A percentile compares a stretch with the other conserved stretches of the same genome.
phyloP scores from a whole-genome alignment of 768 basidiomycete genomes.

The Mycena vulgaris region DNA sequence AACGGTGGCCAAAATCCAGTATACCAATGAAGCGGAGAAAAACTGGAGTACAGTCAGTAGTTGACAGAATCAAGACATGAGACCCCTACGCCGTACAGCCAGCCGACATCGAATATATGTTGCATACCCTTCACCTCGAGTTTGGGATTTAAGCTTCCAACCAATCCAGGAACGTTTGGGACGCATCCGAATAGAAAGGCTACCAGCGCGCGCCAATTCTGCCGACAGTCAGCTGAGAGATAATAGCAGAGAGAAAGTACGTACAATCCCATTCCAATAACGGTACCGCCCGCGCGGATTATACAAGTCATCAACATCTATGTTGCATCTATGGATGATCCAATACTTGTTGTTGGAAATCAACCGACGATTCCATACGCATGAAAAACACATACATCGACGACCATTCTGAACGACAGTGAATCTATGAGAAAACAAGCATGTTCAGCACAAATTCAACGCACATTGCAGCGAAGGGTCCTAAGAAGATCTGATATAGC shows the following conservation, averaged over 20 bases:
- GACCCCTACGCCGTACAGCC: slow-evolving; percentile 85
- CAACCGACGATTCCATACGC: neutral
- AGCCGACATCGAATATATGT: slow-evolving; percentile 77
- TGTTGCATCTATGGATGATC: slow-evolving; percentile 77
- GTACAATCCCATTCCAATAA: slow-evolving; percentile 81
- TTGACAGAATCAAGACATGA: no score
- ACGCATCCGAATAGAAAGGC: slow-evolving; percentile 78
- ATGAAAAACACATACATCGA: slow-evolving; percentile 55
- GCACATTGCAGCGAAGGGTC: slow-evolving; percentile 88
- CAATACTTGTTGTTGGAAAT: slow-evolving; percentile 76
- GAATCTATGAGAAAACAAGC: no score
- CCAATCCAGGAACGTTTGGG: slow-evolving; percentile 83
- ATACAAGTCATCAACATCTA: slow-evolving; percentile 90
- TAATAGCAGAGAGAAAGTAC: slow-evolving; percentile 43
- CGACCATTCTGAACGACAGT: no score
- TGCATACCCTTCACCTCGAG: slow-evolving; percentile 69
- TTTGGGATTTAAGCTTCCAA: slow-evolving; percentile 76
- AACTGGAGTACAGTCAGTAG: no score
- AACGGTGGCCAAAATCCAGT: no score
- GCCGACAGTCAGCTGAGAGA: neutral
- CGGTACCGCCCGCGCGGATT: slow-evolving; percentile 82
- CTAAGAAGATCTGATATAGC: slow-evolving; percentile 73
- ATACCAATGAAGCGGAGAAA: no score
- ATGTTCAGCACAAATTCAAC: no score
- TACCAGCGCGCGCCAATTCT: slow-evolving; percentile 88